These are phyloP conservation scores for Chlamydomonas urium DNA, from an alignment of 139 green algal species.

Conservation along the genomic window DNA sequence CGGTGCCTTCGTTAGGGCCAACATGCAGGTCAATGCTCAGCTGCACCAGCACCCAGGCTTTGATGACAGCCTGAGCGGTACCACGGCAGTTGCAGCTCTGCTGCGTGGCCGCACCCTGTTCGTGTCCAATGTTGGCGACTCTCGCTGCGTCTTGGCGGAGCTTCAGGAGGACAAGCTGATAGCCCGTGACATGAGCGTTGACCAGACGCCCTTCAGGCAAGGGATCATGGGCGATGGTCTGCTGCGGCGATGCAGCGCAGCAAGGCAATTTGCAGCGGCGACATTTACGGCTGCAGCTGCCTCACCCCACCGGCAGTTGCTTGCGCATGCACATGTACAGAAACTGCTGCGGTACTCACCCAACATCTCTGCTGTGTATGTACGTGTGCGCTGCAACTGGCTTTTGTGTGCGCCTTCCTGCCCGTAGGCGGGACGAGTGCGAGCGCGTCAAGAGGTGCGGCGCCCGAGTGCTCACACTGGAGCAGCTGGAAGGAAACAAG, in stretches of 20 bases:
- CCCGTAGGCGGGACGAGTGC: constrained; percentile 83
- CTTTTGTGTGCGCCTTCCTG: no score
- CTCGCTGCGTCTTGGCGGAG: constrained; percentile 77
- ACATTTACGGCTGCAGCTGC: no score
- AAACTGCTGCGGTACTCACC: no score
- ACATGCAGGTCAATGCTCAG: constrained; percentile 73
- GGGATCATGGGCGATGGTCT: no score
- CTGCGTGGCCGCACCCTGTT: constrained; percentile 63
- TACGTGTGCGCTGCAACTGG: no score
- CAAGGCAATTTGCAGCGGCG: no score
- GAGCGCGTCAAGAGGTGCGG: constrained; percentile 77
- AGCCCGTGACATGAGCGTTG: constrained; percentile 59
- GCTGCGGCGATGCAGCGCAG: no score
- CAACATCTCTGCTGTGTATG: no score
- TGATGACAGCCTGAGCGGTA: constrained; percentile 57
- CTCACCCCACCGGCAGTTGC: no score
- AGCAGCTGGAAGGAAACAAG: constrained; percentile 87
- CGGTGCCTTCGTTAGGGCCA: constrained; percentile 49
- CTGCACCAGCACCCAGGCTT: constrained; percentile 61
- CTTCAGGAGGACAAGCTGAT: constrained; percentile 40
- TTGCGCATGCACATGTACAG: no score
- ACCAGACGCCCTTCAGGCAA: constrained; percentile 88
- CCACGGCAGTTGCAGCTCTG: constrained; percentile 76
- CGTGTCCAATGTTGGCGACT: constrained; percentile 92
- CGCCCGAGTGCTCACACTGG: constrained; percentile 86